These are phyloP conservation scores for Trichomonascaceae sp. DNA, from an alignment of 1,139 yeast genomes.

Conservation along the genomic window DNA sequence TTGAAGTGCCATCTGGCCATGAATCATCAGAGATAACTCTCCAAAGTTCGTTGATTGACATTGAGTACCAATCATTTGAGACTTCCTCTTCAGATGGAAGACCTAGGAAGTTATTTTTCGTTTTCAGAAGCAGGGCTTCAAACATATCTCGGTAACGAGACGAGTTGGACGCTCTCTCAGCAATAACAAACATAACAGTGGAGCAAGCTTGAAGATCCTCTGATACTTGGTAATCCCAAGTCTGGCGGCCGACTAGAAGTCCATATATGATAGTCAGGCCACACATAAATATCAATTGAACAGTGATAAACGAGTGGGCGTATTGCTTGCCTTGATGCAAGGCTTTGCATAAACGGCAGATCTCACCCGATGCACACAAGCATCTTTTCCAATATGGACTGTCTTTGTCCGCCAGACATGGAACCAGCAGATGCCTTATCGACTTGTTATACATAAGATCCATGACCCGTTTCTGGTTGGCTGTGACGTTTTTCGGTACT, in stretches of 20 bases:
- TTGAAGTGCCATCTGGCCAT: conserved; percentile 8
- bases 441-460: conserved; percentile 12
- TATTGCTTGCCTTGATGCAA: conserved; percentile 11
- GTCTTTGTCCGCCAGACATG: conserved; percentile 6
- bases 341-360: conserved; percentile 10
- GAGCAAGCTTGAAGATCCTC: conserved; percentile 14
- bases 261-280: conserved; percentile 13
- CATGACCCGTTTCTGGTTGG: conserved; percentile 10
- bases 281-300: conserved; percentile 13
- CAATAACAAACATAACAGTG: conserved; percentile 13
- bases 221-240: conserved; percentile 10
- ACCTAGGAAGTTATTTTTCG: background rate
- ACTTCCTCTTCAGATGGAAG: background rate
- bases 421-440: conserved; percentile 8
- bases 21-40: conserved; percentile 6
- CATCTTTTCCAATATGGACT: conserved; percentile 8
- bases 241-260: conserved; percentile 8
- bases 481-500: background rate
- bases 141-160: conserved; percentile 11
- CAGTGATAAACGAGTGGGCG: conserved; percentile 13
- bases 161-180: conserved; percentile 10
- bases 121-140: conserved; percentile 10
- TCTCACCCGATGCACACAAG: conserved; percentile 9
- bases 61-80: conserved; percentile 6
- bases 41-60: conserved; percentile 12